Evolutionary conservation across 179 eudicot species (phyloP).

Genomic region (Beta corolliflora): DNA sequence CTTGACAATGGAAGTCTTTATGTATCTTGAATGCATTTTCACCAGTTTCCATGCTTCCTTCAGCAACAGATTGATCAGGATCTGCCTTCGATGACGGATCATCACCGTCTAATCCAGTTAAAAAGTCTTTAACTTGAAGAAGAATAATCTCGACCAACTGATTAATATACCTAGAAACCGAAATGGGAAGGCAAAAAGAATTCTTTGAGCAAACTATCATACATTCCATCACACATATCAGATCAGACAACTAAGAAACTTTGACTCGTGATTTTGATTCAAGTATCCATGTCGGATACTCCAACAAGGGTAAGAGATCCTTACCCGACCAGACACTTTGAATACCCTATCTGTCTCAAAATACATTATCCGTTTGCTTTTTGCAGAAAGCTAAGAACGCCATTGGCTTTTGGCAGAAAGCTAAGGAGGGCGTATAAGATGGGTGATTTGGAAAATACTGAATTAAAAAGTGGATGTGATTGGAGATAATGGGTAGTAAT

Average conservation of each 20-base stretch:
- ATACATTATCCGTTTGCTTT: too few species aligned
- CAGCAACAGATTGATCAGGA: conserved; percentile 33
- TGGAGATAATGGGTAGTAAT: too few species aligned
- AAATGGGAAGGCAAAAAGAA: conserved; percentile 6
- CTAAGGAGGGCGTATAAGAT: too few species aligned
- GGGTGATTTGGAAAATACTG: too few species aligned
- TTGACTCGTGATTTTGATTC: too few species aligned
- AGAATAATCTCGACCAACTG: conserved; percentile 78
- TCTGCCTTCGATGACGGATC: conserved; percentile 49
- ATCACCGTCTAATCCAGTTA: conserved; percentile 42
- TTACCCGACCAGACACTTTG: too few species aligned
- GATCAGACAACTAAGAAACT: background rate
- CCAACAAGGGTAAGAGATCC: too few species aligned
- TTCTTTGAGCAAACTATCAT: conserved; percentile 15
- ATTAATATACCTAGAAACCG: conserved; percentile 70
- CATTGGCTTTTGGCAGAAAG: too few species aligned
- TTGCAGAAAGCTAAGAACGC: too few species aligned
- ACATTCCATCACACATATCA: conserved; percentile 2
- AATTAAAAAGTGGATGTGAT: too few species aligned
- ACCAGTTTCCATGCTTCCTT: conserved; percentile 33
- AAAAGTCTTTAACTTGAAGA: conserved; percentile 53
- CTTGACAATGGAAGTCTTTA: conserved; percentile 33
- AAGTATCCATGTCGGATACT: too few species aligned
- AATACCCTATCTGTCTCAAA: too few species aligned
- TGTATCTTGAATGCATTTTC: conserved; percentile 34